Conservation (phyloP, 73 alveolate species). For the Uronychia binucleata region DNA sequence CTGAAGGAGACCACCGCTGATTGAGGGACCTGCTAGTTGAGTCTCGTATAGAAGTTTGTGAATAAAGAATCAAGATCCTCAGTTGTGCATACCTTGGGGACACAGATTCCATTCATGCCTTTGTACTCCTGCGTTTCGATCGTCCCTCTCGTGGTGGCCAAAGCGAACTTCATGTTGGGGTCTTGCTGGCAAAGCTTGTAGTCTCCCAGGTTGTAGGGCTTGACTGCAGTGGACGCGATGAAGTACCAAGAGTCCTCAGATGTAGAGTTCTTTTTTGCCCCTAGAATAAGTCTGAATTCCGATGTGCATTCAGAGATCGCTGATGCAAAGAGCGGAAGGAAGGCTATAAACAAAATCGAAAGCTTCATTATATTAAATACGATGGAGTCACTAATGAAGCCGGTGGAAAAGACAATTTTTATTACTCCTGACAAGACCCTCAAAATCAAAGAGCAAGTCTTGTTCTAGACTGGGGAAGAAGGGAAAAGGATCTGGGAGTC, state of each 20-base stretch:
- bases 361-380: background rate
- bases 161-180: background rate
- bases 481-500: constrained; percentile 85
- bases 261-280: background rate
- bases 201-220: background rate
- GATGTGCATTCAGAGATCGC: background rate
- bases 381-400: constrained; percentile 38
- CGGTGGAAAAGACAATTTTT: background rate
- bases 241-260: background rate
- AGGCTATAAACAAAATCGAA: background rate
- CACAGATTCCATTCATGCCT: background rate
- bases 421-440: constrained; percentile 22
- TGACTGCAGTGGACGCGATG: background rate
- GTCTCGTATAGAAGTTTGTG: too few relatives aligned
- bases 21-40: too few relatives aligned
- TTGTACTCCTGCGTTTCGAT: background rate
- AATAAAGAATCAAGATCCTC: too few relatives aligned
- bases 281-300: background rate
- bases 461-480: constrained; percentile 79
- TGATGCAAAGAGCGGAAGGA: background rate
- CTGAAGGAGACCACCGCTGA: too few relatives aligned
- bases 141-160: background rate
- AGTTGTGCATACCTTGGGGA: background rate
- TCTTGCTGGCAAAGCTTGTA: background rate
- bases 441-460: constrained; percentile 66